Percentiles rank a stretch among this genome's conserved stretches.
Evolutionary conservation across 306 rosid genomes (phyloP).

Genomic region (Bauhinia variegata): DNA sequence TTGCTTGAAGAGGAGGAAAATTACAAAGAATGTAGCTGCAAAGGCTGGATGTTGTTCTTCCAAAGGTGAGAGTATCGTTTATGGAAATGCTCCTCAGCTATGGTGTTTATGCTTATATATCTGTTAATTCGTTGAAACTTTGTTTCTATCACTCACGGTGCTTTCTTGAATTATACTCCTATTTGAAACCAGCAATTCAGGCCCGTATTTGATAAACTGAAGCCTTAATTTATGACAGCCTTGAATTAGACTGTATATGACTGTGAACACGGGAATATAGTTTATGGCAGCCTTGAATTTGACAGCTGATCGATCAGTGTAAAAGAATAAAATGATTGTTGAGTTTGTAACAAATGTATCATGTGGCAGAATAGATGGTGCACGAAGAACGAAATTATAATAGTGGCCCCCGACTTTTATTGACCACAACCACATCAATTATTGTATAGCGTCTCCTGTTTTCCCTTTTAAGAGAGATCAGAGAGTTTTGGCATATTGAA

Average conservation of each 20-base stretch:
- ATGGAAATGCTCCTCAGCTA: neutral
- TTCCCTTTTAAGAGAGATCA: neutral
- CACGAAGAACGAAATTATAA: neutral
- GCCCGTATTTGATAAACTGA: neutral
- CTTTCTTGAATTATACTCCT: neutral
- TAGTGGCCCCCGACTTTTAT: neutral
- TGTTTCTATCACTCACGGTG: neutral
- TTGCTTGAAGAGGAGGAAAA: slow-evolving; percentile 64
- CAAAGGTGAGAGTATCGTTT: slow-evolving; percentile 46
- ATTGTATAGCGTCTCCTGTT: neutral
- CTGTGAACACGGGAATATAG: neutral
- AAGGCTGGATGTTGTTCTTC: slow-evolving; percentile 44
- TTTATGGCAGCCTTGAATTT: neutral
- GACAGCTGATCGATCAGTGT: neutral
- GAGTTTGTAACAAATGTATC: slow-evolving; percentile 1
- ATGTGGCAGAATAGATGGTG: neutral
- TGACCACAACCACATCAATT: too few relatives aligned
- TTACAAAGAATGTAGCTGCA: slow-evolving; percentile 33
- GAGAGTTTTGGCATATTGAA: neutral
- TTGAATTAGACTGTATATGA: neutral
- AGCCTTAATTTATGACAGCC: neutral
- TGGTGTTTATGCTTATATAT: neutral
- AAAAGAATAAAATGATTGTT: neutral
- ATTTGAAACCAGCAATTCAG: neutral
- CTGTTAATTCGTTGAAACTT: neutral